Evolutionary conservation across 1,139 yeast genomes (phyloP), one percentile per base, ranked within the genome.

Genomic region (Kluyveromyces sp.): DNA sequence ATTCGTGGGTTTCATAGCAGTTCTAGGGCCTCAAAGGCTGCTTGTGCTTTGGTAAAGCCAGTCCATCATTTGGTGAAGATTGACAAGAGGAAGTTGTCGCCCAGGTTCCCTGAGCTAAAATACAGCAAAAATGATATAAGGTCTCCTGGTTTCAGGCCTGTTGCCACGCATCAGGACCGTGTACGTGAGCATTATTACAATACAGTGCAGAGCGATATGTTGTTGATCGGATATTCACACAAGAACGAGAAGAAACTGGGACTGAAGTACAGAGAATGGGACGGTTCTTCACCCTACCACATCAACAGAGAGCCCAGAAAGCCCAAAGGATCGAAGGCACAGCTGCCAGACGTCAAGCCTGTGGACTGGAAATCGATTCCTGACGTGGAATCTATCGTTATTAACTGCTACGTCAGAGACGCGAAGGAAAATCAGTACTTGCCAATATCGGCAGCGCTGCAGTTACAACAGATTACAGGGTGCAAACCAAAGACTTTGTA

Each of bases 381-480:
- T 1, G 73, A 71, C 47, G 68, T 94, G 43, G 73, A 75, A 45
- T 73, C 77, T 12, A 74, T 92, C 39, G 73, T 77, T 36, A 67
- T 94, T 54, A 87, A 86, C 63, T 77, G 94, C 54, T 89, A 78
- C 60, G 89, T 79, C 44, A 79, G 78, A 52, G 80, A 79, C 42
- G 92, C 96, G 11, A 77, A 78, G 54, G 80, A 77, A 48, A 80
- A 83, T 55, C 74, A 80, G 38, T 81, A 88, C 68, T 73, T 80
- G 49, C 86, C 88, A 40, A 77, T 89, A 47, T 76, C 92, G 30
- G 87, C 95, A 15, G 72, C 80, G 50, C 72, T 87, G 49, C 94
- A 86, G 64, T 64, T 94, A 45, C 94, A 94, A 53, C 97, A 92
- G 64, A 84, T 94, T 58, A 89, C 98, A 29, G 95, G 95, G 51